Base-by-base conservation (phyloP, 768 basidiomycete genomes). In the Chalciporus chontae region DNA sequence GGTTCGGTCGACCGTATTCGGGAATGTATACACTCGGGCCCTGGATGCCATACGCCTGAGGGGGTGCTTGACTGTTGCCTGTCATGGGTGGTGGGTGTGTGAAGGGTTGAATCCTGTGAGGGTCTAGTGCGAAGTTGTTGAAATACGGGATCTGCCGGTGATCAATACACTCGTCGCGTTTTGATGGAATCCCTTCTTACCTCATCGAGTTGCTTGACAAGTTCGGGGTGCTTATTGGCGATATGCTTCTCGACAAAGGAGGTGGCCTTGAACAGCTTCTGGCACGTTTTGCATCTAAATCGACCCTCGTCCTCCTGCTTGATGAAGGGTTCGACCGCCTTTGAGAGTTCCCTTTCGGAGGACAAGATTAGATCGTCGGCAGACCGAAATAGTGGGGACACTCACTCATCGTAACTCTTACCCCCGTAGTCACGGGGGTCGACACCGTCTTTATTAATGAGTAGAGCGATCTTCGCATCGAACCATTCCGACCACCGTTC, bases 191-290 rank as follows among this genome's bases (percentile, higher is more conserved):
- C 4, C 53, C 32, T 31, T 61, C 76, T 70, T 66, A 96, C 95
- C 62, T 94, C 88, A 37, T 94, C 91, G 15, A 97, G 80, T 44
- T 77, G 72, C 57, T 86, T 88, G 50, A 94, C 80, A 14, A 91
- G 73, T 52, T 96, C 90, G 10, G 87, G 74, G 65, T 99, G 96
- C 67, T 98, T 98, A 67, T 94, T 92, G 11, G 85, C 81, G 53
- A 99, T 85, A 66, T 99, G 96, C 76, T 98, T 98, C 72, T 95
- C 92, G 42, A 98, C 90, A 70, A 97, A 99, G 21, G 94, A 84
- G 29, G 90, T 87, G 4, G 94, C 96, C 68, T 94, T 94, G 84
- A 99, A 99, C 18, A 98, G 77, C 73, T 99, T 99, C 70, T 85
- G 86, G 69, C 96, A 99, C 24, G 85, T 85, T 74, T 91, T 95